Base-by-base conservation (phyloP, 306 rosid genomes). In the Lablab purpureus region DNA sequence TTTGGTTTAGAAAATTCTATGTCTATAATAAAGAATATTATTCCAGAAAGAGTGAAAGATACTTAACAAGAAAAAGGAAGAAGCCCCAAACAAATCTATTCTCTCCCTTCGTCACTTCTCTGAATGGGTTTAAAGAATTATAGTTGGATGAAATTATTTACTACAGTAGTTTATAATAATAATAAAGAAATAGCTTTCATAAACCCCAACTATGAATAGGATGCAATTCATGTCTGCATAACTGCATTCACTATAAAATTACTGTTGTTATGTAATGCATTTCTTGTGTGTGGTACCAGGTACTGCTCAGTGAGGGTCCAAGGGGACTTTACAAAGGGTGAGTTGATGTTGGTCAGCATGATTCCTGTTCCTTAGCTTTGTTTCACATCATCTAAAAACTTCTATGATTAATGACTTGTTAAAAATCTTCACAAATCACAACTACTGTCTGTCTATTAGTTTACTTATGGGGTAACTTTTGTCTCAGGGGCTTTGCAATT, bases 251-350 rank as follows among this genome's bases (percentile, higher is more conserved):
- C 40, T 12, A 5, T 74, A 17, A 37, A 65, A 36, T 66, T 40
- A 46, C n/a, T 49, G 63, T 73, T 71, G 75, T 80, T 64, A 37
- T 73, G 66, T 45, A 32, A 78, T 76, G 75, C 67, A 34, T 32
- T 76, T 75, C 1, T 63, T 75, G 34, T 74, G 18, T 70, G 49
- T 83, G 80, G 76, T 86, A 90, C 59, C 93, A 95, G 99, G 97
- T 93, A 58, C 74, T 87, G 80, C 85, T 62, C 73, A 84, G 90
- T 10, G 98, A 95, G 90, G 99, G 99, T 59, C 94, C 98, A 36
- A 84, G 67, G 77, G 97, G 93, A 54, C 97, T 96, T 72, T 96
- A 96, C 90, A 93, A 96, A 81, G 99, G 97, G 98, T 95, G 79
- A 89, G 98, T 84, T 77, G 82, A 72, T 41, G 43, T 84, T 69